These are phyloP conservation scores for Phytophthora citrophthora DNA, from an alignment of 352 stramenopile genomes.

Conservation along the genomic window DNA sequence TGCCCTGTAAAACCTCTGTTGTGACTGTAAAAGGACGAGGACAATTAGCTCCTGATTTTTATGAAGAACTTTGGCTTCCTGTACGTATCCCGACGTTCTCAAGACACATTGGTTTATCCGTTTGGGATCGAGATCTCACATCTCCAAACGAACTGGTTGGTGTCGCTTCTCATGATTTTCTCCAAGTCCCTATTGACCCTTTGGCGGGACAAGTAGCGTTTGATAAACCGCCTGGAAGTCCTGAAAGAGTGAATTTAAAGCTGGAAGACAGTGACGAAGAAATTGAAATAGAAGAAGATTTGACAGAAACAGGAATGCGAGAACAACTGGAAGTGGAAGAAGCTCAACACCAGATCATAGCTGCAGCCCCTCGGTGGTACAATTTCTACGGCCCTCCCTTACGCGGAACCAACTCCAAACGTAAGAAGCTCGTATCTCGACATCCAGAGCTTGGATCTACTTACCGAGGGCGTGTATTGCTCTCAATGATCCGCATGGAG, in stretches of 20 bases:
- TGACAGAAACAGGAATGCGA: conserved; percentile 3
- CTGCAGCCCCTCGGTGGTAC: conserved; percentile 60
- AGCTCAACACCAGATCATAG: conserved; percentile 11
- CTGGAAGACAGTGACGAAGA: conserved; percentile 14
- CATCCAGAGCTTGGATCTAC: conserved; percentile 76
- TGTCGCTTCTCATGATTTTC: conserved; percentile 74
- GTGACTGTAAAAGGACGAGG: conserved; percentile 66
- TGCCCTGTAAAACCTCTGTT: conserved; percentile 50
- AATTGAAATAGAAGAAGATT: not conserved
- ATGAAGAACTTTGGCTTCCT: conserved; percentile 89
- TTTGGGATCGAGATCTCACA: conserved; percentile 84
- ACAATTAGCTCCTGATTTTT: conserved; percentile 62
- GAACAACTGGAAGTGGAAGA: conserved; percentile 24
- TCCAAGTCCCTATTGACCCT: conserved; percentile 44
- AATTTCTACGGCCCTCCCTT: conserved; percentile 89
- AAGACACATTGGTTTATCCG: conserved; percentile 68
- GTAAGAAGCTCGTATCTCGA: conserved; percentile 53
- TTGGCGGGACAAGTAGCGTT: not conserved
- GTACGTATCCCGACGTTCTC: conserved; percentile 80
- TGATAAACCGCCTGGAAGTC: not conserved
- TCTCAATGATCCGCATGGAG: conserved; percentile 77
- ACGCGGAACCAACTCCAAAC: conserved; percentile 58
- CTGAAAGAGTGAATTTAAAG: conserved; percentile 9
- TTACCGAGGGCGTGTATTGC: conserved; percentile 81
- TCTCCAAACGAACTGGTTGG: conserved; percentile 79